phyloP scores from a whole-genome alignment of 495 filamentous ascomycete genomes.

The Aspergillus saccharolyticus region DNA sequence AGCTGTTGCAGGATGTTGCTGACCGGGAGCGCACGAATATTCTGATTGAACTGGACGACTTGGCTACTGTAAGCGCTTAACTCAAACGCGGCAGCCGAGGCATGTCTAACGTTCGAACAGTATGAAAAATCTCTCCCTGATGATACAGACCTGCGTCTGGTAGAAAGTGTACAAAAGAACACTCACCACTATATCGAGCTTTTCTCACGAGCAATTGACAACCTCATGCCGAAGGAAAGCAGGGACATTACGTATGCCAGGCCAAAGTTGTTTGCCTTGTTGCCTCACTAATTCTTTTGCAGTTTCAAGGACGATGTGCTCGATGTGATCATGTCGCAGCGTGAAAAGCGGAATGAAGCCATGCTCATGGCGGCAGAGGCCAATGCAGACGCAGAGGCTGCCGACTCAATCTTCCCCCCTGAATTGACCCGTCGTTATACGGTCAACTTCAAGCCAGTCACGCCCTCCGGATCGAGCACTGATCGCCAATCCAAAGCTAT shows the following conservation, averaged over 20 bases:
- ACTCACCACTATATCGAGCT: slow-evolving; percentile 95
- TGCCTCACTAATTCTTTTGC: slow-evolving; percentile 3
- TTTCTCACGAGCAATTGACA: slow-evolving; percentile 81
- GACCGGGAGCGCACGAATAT: slow-evolving; percentile 71
- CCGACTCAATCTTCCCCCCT: slow-evolving; percentile 69
- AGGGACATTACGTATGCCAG: slow-evolving; percentile 65
- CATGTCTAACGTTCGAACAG: slow-evolving; percentile 32
- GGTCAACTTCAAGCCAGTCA: slow-evolving; percentile 88
- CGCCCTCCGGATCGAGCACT: slow-evolving; percentile 60
- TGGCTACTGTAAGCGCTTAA: slow-evolving; percentile 55
- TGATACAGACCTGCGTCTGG: slow-evolving; percentile 61
- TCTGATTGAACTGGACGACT: slow-evolving; percentile 83
- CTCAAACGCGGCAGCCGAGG: background rate
- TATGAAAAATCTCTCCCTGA: slow-evolving; percentile 67
- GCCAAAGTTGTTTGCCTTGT: background rate
- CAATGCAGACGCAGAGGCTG: slow-evolving; percentile 52
- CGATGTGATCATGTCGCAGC: slow-evolving; percentile 91
- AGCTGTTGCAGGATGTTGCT: slow-evolving; percentile 80
- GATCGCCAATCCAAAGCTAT: slow-evolving; percentile 68
- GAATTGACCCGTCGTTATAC: slow-evolving; percentile 92
- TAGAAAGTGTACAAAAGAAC: slow-evolving; percentile 81
- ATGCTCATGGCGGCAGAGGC: slow-evolving; percentile 63
- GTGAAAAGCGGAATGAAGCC: slow-evolving; percentile 76
- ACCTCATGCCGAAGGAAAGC: slow-evolving; percentile 73
- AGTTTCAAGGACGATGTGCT: slow-evolving; percentile 97